Evolutionary conservation across 2,329 filamentous ascomycete genomes (phyloP), one percentile per base, ranked within the genome.

Genomic region (Neurospora sp.): DNA sequence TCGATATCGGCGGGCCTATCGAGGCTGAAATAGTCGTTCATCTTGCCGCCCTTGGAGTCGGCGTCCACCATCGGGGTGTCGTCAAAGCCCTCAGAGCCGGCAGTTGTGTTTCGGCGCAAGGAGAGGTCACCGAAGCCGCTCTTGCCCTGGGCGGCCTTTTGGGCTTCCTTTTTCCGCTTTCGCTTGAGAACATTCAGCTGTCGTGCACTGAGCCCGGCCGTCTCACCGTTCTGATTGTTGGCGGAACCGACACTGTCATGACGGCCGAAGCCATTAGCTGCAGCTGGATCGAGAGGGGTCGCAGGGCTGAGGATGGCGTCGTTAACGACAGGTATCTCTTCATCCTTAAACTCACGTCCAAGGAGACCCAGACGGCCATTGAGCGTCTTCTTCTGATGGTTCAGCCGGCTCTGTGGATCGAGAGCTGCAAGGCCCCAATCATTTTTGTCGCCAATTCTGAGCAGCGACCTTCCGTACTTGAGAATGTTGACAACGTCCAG

Each of bases 181-280:
- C 96, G 88, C 80, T 98, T 98, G 10, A 99, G 82, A 68, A 96
- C 92, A 77, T 99, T 99, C 23, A 97, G 87, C 77, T 99, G 96
- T 57, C 96, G 89, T 71, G 96, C 95, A 82, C 96, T 98, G 68
- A 99, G 84, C 2, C 89, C 89, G 4, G 86, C 81, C 76, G 93
- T 91, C 72, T 92, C 91, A 2, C 83, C 69, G 62, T 81, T 74
- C 70, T 82, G 82, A 28, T 77, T 77, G 67, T 77, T 77, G 66
- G 79, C 72, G 52, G 52, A 62, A 33, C 52, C 52, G 62, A 71
- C 40, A 67, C 73, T 74, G 62, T 79, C 74, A 41, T 80, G 78
- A n/a, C 78, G 78, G 28, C 74, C 69, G 17, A 77, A 70, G 6
- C 78, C 79, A 71, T 81, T 80, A 28, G 76, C 66, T 37, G 69